Evolutionary conservation across 2,329 filamentous ascomycete species (phyloP), one percentile per base, ranked within the genome.

Genomic region (Alternaria metachromatica): DNA sequence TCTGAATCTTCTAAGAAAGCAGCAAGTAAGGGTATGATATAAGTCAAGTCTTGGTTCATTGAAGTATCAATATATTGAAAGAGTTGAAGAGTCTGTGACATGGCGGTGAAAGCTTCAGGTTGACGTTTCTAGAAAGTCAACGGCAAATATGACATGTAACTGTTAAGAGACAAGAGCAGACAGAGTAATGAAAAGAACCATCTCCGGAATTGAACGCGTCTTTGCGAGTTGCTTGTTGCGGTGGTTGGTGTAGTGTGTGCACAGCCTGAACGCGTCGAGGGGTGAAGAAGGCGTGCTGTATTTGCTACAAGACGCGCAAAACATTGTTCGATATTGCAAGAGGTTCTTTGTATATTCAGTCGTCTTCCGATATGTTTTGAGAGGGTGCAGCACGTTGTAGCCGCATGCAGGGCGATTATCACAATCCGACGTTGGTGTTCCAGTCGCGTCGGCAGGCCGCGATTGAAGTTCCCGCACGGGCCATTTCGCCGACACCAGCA

Each of bases 401-500:
- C 48, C 18, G 20, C 33, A 26, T 48, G 21, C n/a, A 33, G 49
- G 23, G 10, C 15, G 5, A 20, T 18, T 6, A 6, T 20, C 18
- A 3, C 21, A 20, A 23, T 5, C 46, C 46, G 44, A n/a, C 12
- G 59, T 45, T 53, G 63, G 50, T 53, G 60, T 63, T 56, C n/a
- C 21, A 49, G 63, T 56, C 60, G 60, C 60, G 63, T 55, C 45
- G 18, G 49, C 41, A 37, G 25, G 28, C 23, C 37, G 33, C 37
- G 43, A 37, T 54, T 61, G 54, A 55, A 55, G 57, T 64, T 66
- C 12, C n/a, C 61, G 64, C 64, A 66, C 64, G 61, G 61, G 23
- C 64, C 61, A 51, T 25, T 6, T 12, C 15, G n/a, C 23, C 25
- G 21, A 26, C 45, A 21, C 18, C 51, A 33, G 48, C 55, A 53